Evolutionary conservation across 2,329 filamentous ascomycete genomes (phyloP), one percentile per base, ranked within the genome.

Genomic region (Aureobasidium subglaciale): DNA sequence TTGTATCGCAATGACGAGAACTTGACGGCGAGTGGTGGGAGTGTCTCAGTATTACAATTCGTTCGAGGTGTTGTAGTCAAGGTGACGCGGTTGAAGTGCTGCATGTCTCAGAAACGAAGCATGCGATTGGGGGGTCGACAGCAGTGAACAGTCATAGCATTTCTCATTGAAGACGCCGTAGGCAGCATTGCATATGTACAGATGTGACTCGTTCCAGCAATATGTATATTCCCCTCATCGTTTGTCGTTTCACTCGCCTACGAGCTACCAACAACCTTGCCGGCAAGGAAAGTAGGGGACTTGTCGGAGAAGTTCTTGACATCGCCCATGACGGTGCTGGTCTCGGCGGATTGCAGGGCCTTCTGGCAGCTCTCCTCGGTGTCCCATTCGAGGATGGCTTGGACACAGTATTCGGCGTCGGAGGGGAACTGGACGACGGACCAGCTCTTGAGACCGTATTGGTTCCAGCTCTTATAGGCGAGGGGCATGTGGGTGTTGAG

Each of bases 401-500:
- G 65, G 34, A 71, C 64, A 55, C 45, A 59, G 63, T 67, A 70
- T 1, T 65, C 61, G 1, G 63, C 55, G 32, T 67, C 64, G 25
- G 65, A 60, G 22, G 55, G 53, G 56, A 70, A 62, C 52, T 67
- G 60, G 58, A 66, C 48, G 43, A 70, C 64, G 41, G 65, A 63
- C 62, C 62, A 69, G 56, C 59, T 60, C 56, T 64, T 69, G 41
- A 71, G 58, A 42, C 68, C 69, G 56, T 59, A 59, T 3, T 57
- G 59, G 40, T 40, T 58, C 65, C 69, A 70, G 27, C 65, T 60
- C 53, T 67, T 57, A 46, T 62, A 55, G 8, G 68, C 70, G 42
- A 72, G 58, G 1, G 68, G 69, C 69, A 71, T 71, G 64, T 72
- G 69, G 13, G 65, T 66, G 42, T 58, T 59, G 56, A 69, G 63